Evolutionary conservation across 1,284 basidiomycete genomes (phyloP).

Genomic region (Boletellus dicymbophilus): DNA sequence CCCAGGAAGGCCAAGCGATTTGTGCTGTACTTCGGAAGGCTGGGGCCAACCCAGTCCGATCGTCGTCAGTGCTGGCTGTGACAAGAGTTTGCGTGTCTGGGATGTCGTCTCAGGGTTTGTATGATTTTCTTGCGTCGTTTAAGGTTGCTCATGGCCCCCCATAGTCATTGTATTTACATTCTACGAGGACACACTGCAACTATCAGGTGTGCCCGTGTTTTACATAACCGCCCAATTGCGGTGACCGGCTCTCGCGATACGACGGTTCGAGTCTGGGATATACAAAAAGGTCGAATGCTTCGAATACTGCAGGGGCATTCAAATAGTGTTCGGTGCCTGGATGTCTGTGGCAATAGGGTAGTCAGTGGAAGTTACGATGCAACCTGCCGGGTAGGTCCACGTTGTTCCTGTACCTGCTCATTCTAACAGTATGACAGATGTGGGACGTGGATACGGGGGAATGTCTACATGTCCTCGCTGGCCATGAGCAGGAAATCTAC

Average conservation of each 20-base stretch:
- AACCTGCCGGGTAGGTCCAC: constrained; percentile 73
- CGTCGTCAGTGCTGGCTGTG: constrained; percentile 92
- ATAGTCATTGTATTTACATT: constrained; percentile 76
- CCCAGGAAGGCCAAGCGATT: constrained; percentile 51
- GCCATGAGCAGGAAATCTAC: constrained; percentile 93
- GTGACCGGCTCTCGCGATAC: constrained; percentile 89
- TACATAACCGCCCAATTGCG: constrained; percentile 87
- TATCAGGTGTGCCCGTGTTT: constrained; percentile 87
- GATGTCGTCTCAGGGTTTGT: constrained; percentile 81
- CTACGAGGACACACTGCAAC: constrained; percentile 90
- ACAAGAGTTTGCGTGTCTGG: constrained; percentile 91
- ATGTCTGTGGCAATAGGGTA: constrained; percentile 79
- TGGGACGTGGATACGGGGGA: constrained; percentile 87
- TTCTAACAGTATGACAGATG: constrained; percentile 44
- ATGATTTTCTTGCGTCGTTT: neutral
- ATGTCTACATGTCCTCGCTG: constrained; percentile 84
- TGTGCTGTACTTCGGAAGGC: constrained; percentile 61
- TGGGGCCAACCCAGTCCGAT: constrained; percentile 68
- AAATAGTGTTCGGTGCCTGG: constrained; percentile 86
- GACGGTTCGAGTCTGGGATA: constrained; percentile 92
- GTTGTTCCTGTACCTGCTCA: neutral
- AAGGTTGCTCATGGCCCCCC: constrained; percentile 1
- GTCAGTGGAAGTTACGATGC: constrained; percentile 92
- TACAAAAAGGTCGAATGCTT: constrained; percentile 74
- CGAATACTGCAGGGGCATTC: constrained; percentile 81